Evolutionary conservation across 805 yeast species (phyloP), one percentile per base, ranked within the genome.

Genomic region (Zygotorulaspora florentina): DNA sequence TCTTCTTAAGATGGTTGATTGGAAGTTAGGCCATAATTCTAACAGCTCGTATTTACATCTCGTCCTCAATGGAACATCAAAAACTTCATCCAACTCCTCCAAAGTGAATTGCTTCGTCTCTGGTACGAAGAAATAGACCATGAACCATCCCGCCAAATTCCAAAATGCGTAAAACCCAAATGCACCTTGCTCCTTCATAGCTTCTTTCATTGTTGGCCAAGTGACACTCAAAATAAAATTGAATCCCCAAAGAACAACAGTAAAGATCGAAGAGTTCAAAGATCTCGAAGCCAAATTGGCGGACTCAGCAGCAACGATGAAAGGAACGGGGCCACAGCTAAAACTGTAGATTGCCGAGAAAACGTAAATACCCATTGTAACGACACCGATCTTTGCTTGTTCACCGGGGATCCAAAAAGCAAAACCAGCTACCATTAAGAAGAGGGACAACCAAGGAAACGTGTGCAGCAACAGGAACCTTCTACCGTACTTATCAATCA

Each of bases 281-380:
- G 87, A 89, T 67, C 95, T 79, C 50, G 85, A 78, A 58, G 84
- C 83, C 58, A 86, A 71, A 49, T 91, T 87, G 70, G 84, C 78
- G 57, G 84, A 85, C 65, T 87, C 96, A 8, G 95, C 95, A 18
- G 89, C 82, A 61, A 87, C 85, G 2, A 93, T 84, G 69, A 87
- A 87, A 3, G 96, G 95, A 37, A 87, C 93, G 11, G 93, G 95
- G 36, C 96, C 96, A 64, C 85, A 87, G 45, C 95, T 91, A 2
- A 86, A 79, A 0, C 95, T 85, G 67, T 87, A 87, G 45, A 84
- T 83, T 35, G 79, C 74, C 0, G 87, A 71, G 65, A 77, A 87
- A 26, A 87, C 60, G 62, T 87, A 87, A 47, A 87, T 81, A 54
- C 93, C 95, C 50, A 80, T 69, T 5, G 84, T 72, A 45, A 86